These are phyloP conservation scores for Macrocystidia cucumis DNA, from an alignment of 1,284 basidiomycete species.

Conservation along the genomic window DNA sequence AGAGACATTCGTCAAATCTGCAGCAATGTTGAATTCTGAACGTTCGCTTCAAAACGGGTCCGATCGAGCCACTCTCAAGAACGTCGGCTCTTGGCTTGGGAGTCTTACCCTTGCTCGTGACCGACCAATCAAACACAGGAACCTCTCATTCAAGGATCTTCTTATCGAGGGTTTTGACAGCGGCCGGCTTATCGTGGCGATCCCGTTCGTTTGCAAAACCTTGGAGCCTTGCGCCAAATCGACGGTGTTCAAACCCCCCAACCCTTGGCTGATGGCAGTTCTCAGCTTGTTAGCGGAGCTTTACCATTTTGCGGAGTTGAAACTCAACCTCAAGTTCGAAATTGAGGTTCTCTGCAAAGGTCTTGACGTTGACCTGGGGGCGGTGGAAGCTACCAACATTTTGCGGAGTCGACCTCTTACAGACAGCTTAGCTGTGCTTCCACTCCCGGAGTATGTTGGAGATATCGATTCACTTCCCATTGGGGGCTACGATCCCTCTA, in stretches of 20 bases:
- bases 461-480: conserved; percentile 69
- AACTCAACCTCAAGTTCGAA: conserved; percentile 97
- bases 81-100: conserved; percentile 93
- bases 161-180: conserved; percentile 94
- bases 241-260: conserved; percentile 90
- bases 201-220: conserved; percentile 98
- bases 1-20: conserved; percentile 89
- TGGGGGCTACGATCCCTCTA: conserved; percentile 49
- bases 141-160: conserved; percentile 94
- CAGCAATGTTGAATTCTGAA: conserved; percentile 86
- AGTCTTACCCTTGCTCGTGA: conserved; percentile 89
- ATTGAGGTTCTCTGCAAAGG: conserved; percentile 97
- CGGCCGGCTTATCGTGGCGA: conserved; percentile 88
- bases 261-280: conserved; percentile 98
- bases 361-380: conserved; percentile 83
- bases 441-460: conserved; percentile 62
- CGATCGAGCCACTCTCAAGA: conserved; percentile 88
- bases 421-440: conserved; percentile 42
- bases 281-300: conserved; percentile 89
- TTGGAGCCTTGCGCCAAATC: conserved; percentile 88
- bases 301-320: conserved; percentile 95
- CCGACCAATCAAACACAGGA: conserved; percentile 88
- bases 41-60: conserved; percentile 80
- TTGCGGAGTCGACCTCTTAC: conserved; percentile 63
- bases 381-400: conserved; percentile 80